Evolutionary conservation across 2,329 filamentous ascomycete genomes (phyloP), one percentile per base, ranked within the genome.

Genomic region (Reticulascus tulasneorum): DNA sequence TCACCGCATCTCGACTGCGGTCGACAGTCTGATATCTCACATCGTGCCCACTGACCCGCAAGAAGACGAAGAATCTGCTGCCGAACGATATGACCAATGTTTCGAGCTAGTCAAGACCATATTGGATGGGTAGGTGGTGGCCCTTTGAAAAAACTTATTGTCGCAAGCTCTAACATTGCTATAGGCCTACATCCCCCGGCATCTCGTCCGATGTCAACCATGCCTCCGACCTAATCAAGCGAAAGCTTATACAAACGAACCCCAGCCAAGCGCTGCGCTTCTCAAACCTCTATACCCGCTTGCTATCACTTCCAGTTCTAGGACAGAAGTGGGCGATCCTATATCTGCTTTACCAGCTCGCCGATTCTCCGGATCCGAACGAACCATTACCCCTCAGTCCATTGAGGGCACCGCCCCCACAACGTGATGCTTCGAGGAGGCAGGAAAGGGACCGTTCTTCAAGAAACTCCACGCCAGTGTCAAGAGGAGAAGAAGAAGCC

Each of bases 241-340:
- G 86, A 55, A 87, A 86, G 63, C 71, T 98, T 46, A 78, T 94
- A 39, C 79, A 85, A 50, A 84, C 82, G 48, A 86, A 88, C 53
- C 77, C 77, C 29, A 84, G 76, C 46, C 85, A 90, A 60, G 88
- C 90, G 4, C 72, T 91, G 15, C 78, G 83, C 44, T 95, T 96
- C 62, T 84, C 88, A 17, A 94, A 95, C 54, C 75, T 98, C 19
- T 95, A 96, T 63, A 88, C 87, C 22, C 78, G 88, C 38, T 75
- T 98, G 13, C 71, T 96, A 18, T 86, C 87, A n/a, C 80, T 96
- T 47, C 90, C 90, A 1, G 90, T 97, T 6, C 73, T 98, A 28
- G 85, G 86, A 52, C 86, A 95, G 61, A 98, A 98, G 74, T 97
- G 90, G 89, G 88, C 86, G 4, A 96, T 98, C 47, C 72, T 98